These are phyloP conservation scores for Calocera viscosa DNA, from an alignment of 768 basidiomycete genomes.

Conservation along the genomic window DNA sequence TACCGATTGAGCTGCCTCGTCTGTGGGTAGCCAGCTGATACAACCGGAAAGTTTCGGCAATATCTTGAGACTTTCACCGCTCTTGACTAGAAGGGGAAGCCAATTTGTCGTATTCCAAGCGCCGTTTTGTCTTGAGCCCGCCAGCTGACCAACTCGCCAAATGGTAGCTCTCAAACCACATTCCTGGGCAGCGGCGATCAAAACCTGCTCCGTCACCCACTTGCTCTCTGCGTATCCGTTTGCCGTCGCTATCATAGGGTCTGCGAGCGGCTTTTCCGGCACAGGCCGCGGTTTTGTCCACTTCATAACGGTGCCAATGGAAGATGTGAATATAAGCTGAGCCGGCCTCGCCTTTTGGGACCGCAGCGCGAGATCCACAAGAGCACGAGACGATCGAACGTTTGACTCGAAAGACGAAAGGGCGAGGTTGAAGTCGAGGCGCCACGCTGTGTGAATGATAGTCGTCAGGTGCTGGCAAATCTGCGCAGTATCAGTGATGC, in stretches of 20 bases:
- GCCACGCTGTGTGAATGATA: slow-evolving; percentile 25
- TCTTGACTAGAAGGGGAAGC: background rate
- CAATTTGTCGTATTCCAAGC: background rate
- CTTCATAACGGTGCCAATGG: slow-evolving; percentile 26
- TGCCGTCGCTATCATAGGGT: background rate
- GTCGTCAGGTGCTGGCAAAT: background rate
- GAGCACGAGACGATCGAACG: slow-evolving; percentile 31
- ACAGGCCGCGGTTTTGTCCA: background rate
- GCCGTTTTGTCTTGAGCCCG: background rate
- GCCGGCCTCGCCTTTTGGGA: slow-evolving; percentile 24
- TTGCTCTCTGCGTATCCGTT: background rate
- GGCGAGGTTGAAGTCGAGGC: slow-evolving; percentile 33
- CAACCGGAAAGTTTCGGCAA: background rate
- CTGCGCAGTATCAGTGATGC: background rate
- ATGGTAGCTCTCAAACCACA: background rate
- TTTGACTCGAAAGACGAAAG: slow-evolving; percentile 35
- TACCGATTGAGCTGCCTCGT: background rate
- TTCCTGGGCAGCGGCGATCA: background rate
- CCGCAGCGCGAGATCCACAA: slow-evolving; percentile 30
- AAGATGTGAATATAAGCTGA: slow-evolving; percentile 35
- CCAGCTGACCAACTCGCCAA: background rate
- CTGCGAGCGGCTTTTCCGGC: background rate
- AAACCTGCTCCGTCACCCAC: background rate
- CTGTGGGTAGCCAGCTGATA: background rate
- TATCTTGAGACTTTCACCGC: background rate